These are phyloP conservation scores for Fusarium abutilonis DNA, from an alignment of 2,329 filamentous ascomycete species.

Conservation along the genomic window DNA sequence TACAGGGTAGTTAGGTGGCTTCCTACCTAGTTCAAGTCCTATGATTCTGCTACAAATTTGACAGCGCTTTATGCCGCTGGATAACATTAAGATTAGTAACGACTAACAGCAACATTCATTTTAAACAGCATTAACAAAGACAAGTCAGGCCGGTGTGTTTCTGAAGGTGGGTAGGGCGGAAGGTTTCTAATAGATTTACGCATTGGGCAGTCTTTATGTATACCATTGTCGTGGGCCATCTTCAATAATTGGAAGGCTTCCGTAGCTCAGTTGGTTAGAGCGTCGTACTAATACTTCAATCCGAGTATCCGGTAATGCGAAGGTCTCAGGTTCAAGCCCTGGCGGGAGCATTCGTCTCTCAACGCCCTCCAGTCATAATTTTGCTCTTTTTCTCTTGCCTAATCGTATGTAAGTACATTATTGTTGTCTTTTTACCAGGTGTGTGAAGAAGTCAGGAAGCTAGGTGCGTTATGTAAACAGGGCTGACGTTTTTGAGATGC, in stretches of 20 bases:
- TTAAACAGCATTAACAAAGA: too few species aligned
- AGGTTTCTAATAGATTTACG: too few species aligned
- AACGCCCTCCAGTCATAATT: constrained; percentile 30
- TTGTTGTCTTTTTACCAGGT: too few species aligned
- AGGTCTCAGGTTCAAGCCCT: constrained; percentile 50
- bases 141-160: too few species aligned
- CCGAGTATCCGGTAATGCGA: constrained; percentile 43
- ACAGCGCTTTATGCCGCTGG: too few species aligned
- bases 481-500: constrained; percentile 10
- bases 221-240: not conserved
- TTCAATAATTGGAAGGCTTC: constrained; percentile 41
- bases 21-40: too few species aligned
- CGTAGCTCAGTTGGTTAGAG: constrained; percentile 50
- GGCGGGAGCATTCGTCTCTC: constrained; percentile 43
- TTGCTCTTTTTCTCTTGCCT: constrained; percentile 20
- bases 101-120: too few species aligned
- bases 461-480: constrained; percentile 29
- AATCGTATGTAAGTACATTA: too few species aligned
- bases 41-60: too few species aligned
- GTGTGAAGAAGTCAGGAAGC: too few species aligned
- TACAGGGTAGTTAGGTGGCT: not conserved
- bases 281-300: constrained; percentile 48
- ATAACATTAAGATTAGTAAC: too few species aligned
- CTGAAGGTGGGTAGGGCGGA: too few species aligned
- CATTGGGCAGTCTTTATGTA: not conserved